Percentiles rank a stretch among this genome's conserved stretches.
Conservation (phyloP, 495 filamentous ascomycete species). For the Saxophila tyrrhenica region DNA sequence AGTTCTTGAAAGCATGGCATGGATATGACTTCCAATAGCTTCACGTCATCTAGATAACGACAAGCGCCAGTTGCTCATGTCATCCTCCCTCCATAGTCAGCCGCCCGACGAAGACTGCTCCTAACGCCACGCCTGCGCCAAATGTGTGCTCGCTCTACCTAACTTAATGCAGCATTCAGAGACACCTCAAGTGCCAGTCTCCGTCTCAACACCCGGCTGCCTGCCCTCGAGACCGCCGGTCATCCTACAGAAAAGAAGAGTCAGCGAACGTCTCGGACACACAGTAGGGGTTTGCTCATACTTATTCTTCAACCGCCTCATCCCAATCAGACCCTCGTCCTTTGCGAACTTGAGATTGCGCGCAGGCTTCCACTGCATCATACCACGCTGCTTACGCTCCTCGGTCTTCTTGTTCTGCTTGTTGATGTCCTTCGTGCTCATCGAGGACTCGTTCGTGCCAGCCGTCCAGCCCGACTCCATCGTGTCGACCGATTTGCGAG, state of each 20-base stretch:
- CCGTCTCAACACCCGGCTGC: conserved; percentile 60
- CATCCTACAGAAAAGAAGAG: too few species aligned
- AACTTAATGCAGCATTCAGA: neutral
- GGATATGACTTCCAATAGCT: too few species aligned
- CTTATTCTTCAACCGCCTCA: conserved; percentile 42
- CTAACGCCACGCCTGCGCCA: too few species aligned
- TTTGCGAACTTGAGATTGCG: conserved; percentile 59
- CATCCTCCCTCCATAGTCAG: too few species aligned
- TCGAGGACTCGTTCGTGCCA: neutral
- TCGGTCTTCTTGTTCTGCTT: conserved; percentile 48
- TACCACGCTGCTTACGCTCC: conserved; percentile 56
- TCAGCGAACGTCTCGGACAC: too few species aligned
- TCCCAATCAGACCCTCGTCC: conserved; percentile 53
- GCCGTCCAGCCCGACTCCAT: conserved; percentile 14
- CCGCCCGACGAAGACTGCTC: too few species aligned
- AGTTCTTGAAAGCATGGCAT: too few species aligned
- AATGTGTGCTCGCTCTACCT: too few species aligned
- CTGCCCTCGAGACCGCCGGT: conserved; percentile 47
- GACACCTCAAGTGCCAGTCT: conserved; percentile 12
- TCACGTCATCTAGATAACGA: too few species aligned
- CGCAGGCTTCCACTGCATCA: conserved; percentile 71
- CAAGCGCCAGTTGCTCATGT: too few species aligned
- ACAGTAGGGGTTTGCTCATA: too few species aligned
- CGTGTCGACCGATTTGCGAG: conserved; percentile 4
- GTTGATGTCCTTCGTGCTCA: conserved; percentile 24